Percentiles rank a stretch among this genome's conserved stretches.
Evolutionary conservation across 352 stramenopile genomes (phyloP).

Genomic region (Phytophthora aleatoria): DNA sequence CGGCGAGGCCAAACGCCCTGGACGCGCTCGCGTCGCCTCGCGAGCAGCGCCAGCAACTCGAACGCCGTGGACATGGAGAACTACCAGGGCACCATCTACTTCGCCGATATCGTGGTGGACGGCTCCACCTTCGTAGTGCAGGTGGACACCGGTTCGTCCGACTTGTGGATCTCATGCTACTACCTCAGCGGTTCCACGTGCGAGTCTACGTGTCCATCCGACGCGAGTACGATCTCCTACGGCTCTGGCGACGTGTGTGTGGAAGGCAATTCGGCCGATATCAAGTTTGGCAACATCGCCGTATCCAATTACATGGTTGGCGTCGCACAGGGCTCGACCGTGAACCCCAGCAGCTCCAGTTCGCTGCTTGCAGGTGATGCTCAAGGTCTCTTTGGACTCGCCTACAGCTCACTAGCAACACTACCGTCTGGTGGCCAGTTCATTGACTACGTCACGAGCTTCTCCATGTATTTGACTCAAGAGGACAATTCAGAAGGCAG

Average conservation of each 20-base stretch:
- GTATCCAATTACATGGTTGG: conserved; percentile 61
- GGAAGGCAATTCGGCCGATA: conserved; percentile 34
- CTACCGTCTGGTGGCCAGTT: conserved; percentile 52
- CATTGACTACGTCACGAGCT: conserved; percentile 65
- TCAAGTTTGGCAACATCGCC: conserved; percentile 53
- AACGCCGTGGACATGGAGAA: conserved; percentile 50
- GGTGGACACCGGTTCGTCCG: conserved; percentile 79
- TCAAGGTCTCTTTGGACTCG: conserved; percentile 71
- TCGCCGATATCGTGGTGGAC: conserved; percentile 56
- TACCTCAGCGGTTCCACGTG: conserved; percentile 51
- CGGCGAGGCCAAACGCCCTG: conserved; percentile 10
- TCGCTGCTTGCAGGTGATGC: conserved; percentile 49
- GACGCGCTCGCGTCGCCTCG: conserved; percentile 33
- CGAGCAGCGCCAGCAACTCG: conserved; percentile 35
- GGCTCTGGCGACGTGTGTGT: conserved; percentile 73
- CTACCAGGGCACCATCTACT: conserved; percentile 72
- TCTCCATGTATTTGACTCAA: conserved; percentile 68
- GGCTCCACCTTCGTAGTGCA: conserved; percentile 50
- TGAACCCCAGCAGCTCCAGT: conserved; percentile 42
- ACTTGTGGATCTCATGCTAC: conserved; percentile 78
- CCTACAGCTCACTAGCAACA: conserved; percentile 56
- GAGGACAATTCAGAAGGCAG: conserved; percentile 51
- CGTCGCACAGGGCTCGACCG: conserved; percentile 55
- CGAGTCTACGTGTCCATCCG: conserved; percentile 44
- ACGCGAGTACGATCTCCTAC: conserved; percentile 57